phyloP scores from a whole-genome alignment of 164 flowering plant genomes.

The Vitis rupestris region DNA sequence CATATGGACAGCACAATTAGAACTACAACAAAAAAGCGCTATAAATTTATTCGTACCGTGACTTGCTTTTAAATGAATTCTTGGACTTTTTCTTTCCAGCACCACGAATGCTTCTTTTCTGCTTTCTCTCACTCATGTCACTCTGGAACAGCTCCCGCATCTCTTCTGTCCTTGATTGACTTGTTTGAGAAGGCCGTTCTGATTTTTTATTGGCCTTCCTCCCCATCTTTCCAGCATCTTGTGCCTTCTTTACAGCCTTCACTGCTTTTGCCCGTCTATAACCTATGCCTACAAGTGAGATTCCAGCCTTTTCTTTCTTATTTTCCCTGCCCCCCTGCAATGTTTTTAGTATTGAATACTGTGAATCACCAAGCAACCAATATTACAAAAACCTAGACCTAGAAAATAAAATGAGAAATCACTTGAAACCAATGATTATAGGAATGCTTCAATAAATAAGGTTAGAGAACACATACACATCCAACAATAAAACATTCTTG shows the following conservation, averaged over 20 bases:
- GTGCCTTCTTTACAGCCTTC: slow-evolving; percentile 69
- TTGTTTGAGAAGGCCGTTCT: slow-evolving; percentile 37
- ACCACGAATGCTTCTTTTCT: slow-evolving; percentile 32
- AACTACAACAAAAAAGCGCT: neutral
- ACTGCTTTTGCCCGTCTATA: slow-evolving; percentile 80
- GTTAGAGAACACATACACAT: no score
- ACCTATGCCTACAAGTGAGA: slow-evolving; percentile 72
- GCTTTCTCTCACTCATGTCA: slow-evolving; percentile 78
- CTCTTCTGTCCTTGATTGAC: slow-evolving; percentile 67
- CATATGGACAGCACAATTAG: neutral
- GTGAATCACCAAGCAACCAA: neutral
- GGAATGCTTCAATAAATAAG: no score
- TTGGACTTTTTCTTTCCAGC: slow-evolving; percentile 52
- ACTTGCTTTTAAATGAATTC: slow-evolving; percentile 88
- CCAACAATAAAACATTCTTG: no score
- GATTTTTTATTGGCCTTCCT: slow-evolving; percentile 33
- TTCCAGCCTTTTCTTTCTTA: slow-evolving; percentile 55
- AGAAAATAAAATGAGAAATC: neutral
- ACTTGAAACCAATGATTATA: neutral
- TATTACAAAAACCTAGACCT: neutral
- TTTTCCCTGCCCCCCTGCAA: slow-evolving; percentile 44
- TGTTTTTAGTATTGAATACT: neutral
- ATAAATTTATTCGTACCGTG: slow-evolving; percentile 52
- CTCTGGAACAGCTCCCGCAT: slow-evolving; percentile 73
- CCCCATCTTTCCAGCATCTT: slow-evolving; percentile 58